Conservation (phyloP, 345 rosid genomes). For the Eucalyptus sideroxylon region DNA sequence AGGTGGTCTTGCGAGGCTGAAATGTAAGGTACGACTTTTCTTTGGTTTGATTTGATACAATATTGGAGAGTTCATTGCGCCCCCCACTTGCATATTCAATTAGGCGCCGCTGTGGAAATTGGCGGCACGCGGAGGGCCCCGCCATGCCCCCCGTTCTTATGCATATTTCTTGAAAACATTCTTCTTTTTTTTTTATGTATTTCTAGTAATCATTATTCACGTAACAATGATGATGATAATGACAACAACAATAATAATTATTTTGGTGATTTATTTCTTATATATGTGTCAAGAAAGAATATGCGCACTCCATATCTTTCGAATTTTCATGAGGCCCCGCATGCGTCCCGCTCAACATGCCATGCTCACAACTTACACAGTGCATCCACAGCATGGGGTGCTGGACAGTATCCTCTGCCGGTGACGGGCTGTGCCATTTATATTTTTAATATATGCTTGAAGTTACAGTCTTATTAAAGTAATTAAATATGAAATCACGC, state of each 20-base stretch:
- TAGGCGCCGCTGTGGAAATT: not conserved
- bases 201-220: too few relatives aligned
- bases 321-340: not conserved
- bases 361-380: too few relatives aligned
- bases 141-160: not conserved
- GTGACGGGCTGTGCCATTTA: fast-evolving
- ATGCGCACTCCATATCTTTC: not conserved
- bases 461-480: fast-evolving
- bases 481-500: too few relatives aligned
- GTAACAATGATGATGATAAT: fast-evolving
- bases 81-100: not conserved
- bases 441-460: too few relatives aligned
- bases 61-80: not conserved
- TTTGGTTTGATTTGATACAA: not conserved
- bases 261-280: not conserved
- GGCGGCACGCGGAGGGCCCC: not conserved
- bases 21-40: too few relatives aligned
- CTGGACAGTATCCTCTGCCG: not conserved
- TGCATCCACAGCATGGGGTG: fast-evolving
- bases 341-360: not conserved
- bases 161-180: too few relatives aligned
- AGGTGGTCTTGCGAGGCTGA: too few relatives aligned
- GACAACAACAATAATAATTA: too few relatives aligned
- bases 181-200: fast-evolving
- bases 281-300: too few relatives aligned